Evolutionary conservation across 768 basidiomycete genomes (phyloP), one percentile per base, ranked within the genome.

Genomic region (Boletellus emodensis): DNA sequence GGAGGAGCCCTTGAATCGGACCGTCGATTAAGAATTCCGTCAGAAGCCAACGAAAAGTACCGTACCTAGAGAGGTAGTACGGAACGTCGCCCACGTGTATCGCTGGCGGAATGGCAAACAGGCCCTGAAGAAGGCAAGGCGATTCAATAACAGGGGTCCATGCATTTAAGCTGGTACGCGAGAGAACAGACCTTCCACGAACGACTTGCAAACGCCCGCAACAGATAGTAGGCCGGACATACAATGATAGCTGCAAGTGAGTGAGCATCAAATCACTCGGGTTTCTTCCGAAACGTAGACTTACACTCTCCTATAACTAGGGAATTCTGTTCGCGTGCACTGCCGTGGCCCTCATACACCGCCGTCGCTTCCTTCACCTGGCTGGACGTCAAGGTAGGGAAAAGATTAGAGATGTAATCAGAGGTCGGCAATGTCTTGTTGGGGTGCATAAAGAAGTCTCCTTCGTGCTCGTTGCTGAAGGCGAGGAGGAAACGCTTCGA

Each of bases 251-350:
- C 72, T 73, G 39, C 3, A 34, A 7, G 2, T 26, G 6, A 20
- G 30, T 40, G 14, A 22, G 22, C 22, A 22, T 40, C 18, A 20
- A 40, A 13, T 12, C 10, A 1, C 8, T 14, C 13, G 5, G 0
- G 12, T 39, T 26, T 13, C 14, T 9, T 46, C 11, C 3, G 30
- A 4, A 22, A 24, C 12, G 10, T 10, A 26, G 20, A 54, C 64
- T 46, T 47, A 77, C 77, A 59, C 54, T 79, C 77, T 0, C 72
- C 72, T 63, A 72, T 71, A 14, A 72, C 71, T 6, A 54, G 51
- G 11, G 44, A 68, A 5, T 59, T 71, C 44, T 75, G 74, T 24
- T 67, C 60, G 5, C 70, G 40, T 9, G 63, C 53, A 17, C 65
- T 65, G 1, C 71, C 74, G 4, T 67, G 42, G 12, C 35, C 37